These are phyloP conservation scores for Prunus yedoensis DNA, from an alignment of 331 rosid species.

Conservation along the genomic window DNA sequence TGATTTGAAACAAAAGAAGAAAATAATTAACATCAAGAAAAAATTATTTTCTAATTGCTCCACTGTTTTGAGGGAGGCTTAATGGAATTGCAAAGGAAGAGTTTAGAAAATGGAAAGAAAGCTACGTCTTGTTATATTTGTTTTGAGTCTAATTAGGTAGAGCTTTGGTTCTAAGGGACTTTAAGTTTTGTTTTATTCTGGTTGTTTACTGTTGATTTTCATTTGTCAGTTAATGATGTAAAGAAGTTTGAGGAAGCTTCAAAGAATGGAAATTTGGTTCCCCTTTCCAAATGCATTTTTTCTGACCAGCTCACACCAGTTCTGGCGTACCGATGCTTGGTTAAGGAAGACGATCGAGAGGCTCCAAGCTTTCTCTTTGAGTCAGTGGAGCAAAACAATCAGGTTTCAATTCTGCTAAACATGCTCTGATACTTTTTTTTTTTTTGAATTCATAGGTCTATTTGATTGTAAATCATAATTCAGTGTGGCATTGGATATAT, in stretches of 20 bases:
- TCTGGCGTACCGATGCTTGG: constrained; percentile 79
- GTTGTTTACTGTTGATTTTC: too few relatives aligned
- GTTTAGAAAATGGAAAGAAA: too few relatives aligned
- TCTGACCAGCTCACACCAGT: constrained; percentile 86
- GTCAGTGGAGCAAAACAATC: constrained; percentile 63
- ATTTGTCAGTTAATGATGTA: constrained; percentile 40
- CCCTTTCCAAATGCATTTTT: constrained; percentile 66
- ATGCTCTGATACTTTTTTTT: not conserved
- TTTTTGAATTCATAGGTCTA: not conserved
- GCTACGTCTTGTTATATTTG: not conserved
- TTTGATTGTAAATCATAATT: not conserved
- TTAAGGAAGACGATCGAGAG: constrained; percentile 76
- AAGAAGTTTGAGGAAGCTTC: constrained; percentile 63
- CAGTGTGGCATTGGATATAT: constrained; percentile 9
- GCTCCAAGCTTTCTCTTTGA: constrained; percentile 90
- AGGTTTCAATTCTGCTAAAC: constrained; percentile 36
- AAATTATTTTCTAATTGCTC: not conserved
- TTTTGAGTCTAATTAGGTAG: not conserved
- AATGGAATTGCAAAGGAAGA: too few relatives aligned
- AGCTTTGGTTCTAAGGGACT: not conserved
- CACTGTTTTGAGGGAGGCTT: not conserved
- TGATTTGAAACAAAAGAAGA: not conserved
- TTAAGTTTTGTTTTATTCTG: not conserved
- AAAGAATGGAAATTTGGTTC: constrained; percentile 63
- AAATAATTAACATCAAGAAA: not conserved